Evolutionary conservation across 2,329 filamentous ascomycete genomes (phyloP).

Genomic region (Claviceps purpurea): DNA sequence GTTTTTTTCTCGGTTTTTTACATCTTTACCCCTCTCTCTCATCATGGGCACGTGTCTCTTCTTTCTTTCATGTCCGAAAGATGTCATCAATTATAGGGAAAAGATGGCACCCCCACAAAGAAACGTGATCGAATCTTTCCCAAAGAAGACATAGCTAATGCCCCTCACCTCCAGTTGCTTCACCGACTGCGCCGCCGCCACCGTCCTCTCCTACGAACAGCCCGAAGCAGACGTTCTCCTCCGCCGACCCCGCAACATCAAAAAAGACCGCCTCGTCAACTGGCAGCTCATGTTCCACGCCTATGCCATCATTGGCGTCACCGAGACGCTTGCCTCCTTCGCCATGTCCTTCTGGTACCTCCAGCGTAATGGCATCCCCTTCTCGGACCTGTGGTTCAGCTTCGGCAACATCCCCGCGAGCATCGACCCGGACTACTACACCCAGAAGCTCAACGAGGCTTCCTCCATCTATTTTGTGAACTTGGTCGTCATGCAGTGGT

Average conservation of each 20-base stretch:
- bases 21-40: background rate
- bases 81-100: too few relatives aligned
- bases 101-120: too few relatives aligned
- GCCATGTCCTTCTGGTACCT: slow-evolving; percentile 57
- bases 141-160: background rate
- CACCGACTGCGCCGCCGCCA: slow-evolving; percentile 63
- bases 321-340: slow-evolving; percentile 46
- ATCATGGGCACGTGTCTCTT: too few relatives aligned
- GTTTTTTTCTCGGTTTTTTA: background rate
- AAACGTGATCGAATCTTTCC: background rate
- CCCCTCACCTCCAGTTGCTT: slow-evolving; percentile 40
- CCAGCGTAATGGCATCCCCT: slow-evolving; percentile 48
- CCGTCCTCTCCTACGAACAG: slow-evolving; percentile 61
- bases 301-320: slow-evolving; percentile 56
- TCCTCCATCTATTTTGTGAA: slow-evolving; percentile 70
- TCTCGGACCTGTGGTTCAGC: slow-evolving; percentile 52
- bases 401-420: slow-evolving; percentile 41
- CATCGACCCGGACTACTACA: slow-evolving; percentile 41
- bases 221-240: slow-evolving; percentile 64
- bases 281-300: slow-evolving; percentile 59
- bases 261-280: slow-evolving; percentile 59
- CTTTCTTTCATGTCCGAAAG: too few relatives aligned
- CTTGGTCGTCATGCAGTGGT: slow-evolving; percentile 71
- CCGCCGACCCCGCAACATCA: slow-evolving; percentile 53
- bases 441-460: slow-evolving; percentile 44